These are phyloP conservation scores for Candida nonsorbophila DNA, from an alignment of 805 yeast genomes.

Conservation along the genomic window DNA sequence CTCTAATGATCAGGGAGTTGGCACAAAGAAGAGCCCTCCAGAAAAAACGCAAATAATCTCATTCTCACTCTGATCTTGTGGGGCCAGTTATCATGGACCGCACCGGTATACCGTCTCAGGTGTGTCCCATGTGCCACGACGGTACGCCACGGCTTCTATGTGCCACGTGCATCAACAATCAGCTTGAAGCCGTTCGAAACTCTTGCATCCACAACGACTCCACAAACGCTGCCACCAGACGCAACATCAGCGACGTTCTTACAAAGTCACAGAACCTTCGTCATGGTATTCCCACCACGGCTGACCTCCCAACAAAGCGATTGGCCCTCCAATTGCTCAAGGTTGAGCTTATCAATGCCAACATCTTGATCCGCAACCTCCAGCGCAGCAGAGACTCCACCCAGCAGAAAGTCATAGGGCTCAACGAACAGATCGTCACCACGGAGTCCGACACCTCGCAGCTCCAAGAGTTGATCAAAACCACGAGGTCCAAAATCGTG, in stretches of 20 bases:
- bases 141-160: constrained; percentile 18
- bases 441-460: constrained; percentile 5
- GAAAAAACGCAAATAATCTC: too few species aligned
- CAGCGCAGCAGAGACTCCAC: constrained; percentile 5
- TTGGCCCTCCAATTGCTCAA: constrained; percentile 27
- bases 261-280: background rate
- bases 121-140: too few species aligned
- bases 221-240: constrained; percentile 10
- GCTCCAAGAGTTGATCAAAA: background rate
- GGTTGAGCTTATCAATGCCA: constrained; percentile 13
- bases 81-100: too few species aligned
- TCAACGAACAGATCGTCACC: constrained; percentile 9
- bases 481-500: background rate
- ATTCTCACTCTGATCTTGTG: too few species aligned
- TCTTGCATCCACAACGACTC: constrained; percentile 20
- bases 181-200: constrained; percentile 17
- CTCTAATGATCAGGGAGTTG: constrained; percentile 55
- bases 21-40: constrained; percentile 39
- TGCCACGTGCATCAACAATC: constrained; percentile 13
- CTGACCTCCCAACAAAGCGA: constrained; percentile 13
- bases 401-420: constrained; percentile 9
- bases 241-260: constrained; percentile 1
- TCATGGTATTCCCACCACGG: constrained; percentile 1
- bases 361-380: constrained; percentile 12
- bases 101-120: too few species aligned